Conservation (phyloP, 805 yeast genomes). For the Candida stauntonica region DNA sequence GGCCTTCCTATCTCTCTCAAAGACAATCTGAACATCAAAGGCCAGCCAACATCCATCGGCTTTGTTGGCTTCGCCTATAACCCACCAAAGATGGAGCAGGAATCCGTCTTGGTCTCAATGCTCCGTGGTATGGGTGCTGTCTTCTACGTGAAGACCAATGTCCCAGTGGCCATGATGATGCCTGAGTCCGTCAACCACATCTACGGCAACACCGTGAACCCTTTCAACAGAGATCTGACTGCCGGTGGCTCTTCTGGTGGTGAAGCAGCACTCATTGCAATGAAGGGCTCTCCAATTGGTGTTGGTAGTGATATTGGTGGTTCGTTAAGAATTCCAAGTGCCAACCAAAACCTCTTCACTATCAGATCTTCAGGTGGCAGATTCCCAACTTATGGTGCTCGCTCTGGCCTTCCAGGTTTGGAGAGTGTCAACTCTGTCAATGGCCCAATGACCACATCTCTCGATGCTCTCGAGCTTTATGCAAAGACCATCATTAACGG, state of each 20-base stretch:
- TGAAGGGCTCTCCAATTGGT: constrained; percentile 46
- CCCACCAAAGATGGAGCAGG: constrained; percentile 31
- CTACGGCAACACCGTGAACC: constrained; percentile 44
- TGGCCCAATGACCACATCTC: constrained; percentile 43
- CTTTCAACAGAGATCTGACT: constrained; percentile 38
- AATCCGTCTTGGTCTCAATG: constrained; percentile 36
- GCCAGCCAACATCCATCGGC: constrained; percentile 47
- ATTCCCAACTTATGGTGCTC: constrained; percentile 31
- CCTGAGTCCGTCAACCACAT: constrained; percentile 42
- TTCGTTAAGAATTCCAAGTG: constrained; percentile 44
- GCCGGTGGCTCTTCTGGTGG: constrained; percentile 55
- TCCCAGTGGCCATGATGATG: constrained; percentile 48
- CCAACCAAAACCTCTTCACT: constrained; percentile 38
- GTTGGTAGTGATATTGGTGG: constrained; percentile 57
- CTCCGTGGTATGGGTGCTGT: constrained; percentile 48
- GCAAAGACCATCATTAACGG: constrained; percentile 28
- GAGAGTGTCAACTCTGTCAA: constrained; percentile 38
- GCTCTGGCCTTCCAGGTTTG: constrained; percentile 23
- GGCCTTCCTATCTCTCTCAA: constrained; percentile 65
- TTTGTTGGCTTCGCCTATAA: constrained; percentile 39
- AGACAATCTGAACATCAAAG: constrained; percentile 37
- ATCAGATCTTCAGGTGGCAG: constrained; percentile 44
- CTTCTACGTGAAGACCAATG: constrained; percentile 50
- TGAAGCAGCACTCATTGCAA: constrained; percentile 43
- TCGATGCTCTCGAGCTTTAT: constrained; percentile 35